A percentile compares a stretch with the other conserved stretches of the same genome.
Evolutionary conservation across 148 eudicot genomes (phyloP).

Genomic region (Fagopyrum tataricum): DNA sequence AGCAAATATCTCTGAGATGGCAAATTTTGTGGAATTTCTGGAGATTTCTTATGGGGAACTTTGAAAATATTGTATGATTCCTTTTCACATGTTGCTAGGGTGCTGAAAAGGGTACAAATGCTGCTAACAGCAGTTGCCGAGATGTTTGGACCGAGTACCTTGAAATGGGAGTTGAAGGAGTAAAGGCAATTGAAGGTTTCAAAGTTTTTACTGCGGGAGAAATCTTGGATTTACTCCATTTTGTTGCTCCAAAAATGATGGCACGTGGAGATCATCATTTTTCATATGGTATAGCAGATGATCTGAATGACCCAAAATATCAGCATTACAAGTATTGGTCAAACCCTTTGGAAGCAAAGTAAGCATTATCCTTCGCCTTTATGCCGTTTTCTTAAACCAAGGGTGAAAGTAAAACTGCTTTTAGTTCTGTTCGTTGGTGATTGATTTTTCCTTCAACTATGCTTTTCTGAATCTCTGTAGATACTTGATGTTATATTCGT

Average conservation of each 20-base stretch:
- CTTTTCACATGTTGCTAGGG: conserved; percentile 34
- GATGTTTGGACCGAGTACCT: conserved; percentile 98
- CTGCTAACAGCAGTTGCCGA: conserved; percentile 65
- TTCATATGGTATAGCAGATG: conserved; percentile 89
- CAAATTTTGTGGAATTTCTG: neutral
- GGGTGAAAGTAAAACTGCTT: neutral
- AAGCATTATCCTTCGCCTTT: conserved; percentile 10
- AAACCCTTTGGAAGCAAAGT: conserved; percentile 90
- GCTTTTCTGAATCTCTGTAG: neutral
- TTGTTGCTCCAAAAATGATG: conserved; percentile 95
- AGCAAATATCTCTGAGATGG: neutral
- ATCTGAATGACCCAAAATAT: conserved; percentile 81
- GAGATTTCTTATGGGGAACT: neutral
- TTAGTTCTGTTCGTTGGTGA: neutral
- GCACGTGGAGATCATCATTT: conserved; percentile 74
- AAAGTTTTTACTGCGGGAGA: conserved; percentile 75
- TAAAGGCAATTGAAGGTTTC: conserved; percentile 79
- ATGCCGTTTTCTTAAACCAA: neutral
- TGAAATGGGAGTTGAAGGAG: conserved; percentile 90
- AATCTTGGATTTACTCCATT: conserved; percentile 59
- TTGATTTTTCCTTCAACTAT: neutral
- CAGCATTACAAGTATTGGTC: conserved; percentile 89
- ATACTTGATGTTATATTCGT: too few relatives aligned
- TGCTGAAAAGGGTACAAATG: conserved; percentile 68
- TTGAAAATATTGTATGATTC: neutral